Base-by-base conservation (phyloP, 352 stramenopile genomes). In the Phytophthora agathidicida region DNA sequence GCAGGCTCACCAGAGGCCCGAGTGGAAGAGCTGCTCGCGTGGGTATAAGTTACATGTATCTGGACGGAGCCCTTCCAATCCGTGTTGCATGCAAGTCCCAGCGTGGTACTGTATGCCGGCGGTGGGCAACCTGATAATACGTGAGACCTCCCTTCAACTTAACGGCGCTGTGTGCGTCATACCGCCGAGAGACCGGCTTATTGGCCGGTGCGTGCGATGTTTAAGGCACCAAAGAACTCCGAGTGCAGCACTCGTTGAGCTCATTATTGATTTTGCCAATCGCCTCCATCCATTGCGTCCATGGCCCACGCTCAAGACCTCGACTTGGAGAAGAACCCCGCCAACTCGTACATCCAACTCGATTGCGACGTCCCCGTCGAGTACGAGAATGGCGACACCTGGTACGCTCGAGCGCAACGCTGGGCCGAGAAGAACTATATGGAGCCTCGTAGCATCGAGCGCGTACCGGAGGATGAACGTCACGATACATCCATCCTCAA, bases 351-450 rank as follows among this genome's bases (percentile, higher is more conserved):
- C 43, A n/a, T 62, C n/a, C 58, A 45, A 32, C 42, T 67, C 28
- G 58, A 67, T 11, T 9, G 47, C 27, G 47, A 67, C 50, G 43
- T 62, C 17, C 58, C 43, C 6, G 50, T 67, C 28, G 58, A 67
- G 36, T 67, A 52, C 30, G 50, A 67, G 17, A 57, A 67, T 52
- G 50, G 58, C 7, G 58, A 67, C 43, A 62, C 58, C 4, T 67
- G 58, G 58, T 67, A 67, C 22, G 58, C 58, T 11, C 42, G 58
- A 11, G 58, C 58, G 8, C 50, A 67, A 20, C 50, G 50, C 7
- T 67, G 58, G 58, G 58, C 50, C 22, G 49, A 67, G 43, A 67
- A 67, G 31, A 67, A 67, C 58, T 62, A 67, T 43, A 62, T 67
- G 58, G 58, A 67, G 30, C 58, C 58, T 20, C 58, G 58, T 28